phyloP scores from a whole-genome alignment of 495 filamentous ascomycete genomes.

The Copromyces sp. region DNA sequence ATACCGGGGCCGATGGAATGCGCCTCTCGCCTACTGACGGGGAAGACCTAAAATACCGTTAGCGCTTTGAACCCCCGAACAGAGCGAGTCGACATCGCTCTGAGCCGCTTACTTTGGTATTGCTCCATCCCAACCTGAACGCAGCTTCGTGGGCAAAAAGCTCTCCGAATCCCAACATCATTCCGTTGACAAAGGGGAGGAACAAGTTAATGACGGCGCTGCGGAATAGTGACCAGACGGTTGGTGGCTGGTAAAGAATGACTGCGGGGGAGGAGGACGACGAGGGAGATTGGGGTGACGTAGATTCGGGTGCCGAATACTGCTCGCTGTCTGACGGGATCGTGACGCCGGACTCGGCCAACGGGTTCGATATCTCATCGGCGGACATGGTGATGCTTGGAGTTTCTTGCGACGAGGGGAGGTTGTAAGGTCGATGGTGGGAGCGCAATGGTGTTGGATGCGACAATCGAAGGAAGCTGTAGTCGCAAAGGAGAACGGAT shows the following conservation, averaged over 20 bases:
- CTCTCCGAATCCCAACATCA: constrained; percentile 98
- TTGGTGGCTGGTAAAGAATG: constrained; percentile 83
- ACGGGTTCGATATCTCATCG: constrained; percentile 45
- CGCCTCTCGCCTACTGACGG: constrained; percentile 29
- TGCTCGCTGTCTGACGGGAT: constrained; percentile 85
- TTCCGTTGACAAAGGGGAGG: constrained; percentile 90
- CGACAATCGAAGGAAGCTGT: background rate
- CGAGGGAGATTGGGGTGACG: constrained; percentile 41
- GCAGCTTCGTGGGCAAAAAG: constrained; percentile 92
- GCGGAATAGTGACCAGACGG: constrained; percentile 70
- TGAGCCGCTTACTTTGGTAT: constrained; percentile 64
- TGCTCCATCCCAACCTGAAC: constrained; percentile 84
- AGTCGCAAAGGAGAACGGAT: background rate
- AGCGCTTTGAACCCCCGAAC: background rate
- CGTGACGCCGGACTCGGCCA: constrained; percentile 74
- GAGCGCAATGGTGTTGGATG: background rate
- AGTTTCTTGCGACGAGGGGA: background rate
- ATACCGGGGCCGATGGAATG: constrained; percentile 45
- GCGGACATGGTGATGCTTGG: constrained; percentile 27
- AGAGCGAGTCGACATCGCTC: background rate
- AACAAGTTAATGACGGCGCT: constrained; percentile 92
- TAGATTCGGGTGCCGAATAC: constrained; percentile 60
- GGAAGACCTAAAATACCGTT: constrained; percentile 37
- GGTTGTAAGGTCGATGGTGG: background rate
- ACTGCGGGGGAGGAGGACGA: constrained; percentile 62